Evolutionary conservation across 2,329 filamentous ascomycete genomes (phyloP).

Genomic region (Rutstroemia sp.): DNA sequence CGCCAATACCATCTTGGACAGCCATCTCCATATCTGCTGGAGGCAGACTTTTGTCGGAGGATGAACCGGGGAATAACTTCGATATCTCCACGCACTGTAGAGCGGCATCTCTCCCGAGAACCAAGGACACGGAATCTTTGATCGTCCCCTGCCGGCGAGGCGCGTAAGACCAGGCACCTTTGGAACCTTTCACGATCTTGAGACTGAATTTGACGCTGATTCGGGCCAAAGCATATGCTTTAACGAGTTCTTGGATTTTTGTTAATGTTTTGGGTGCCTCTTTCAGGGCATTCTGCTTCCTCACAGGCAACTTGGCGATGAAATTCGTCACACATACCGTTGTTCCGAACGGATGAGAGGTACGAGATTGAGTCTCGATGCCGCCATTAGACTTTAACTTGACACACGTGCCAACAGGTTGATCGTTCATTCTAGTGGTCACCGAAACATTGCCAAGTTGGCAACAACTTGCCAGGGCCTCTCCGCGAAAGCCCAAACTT

Average conservation of each 20-base stretch:
- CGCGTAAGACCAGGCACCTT: conserved; percentile 54
- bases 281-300: conserved; percentile 50
- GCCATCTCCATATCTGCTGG: neutral
- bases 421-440: conserved; percentile 55
- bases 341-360: conserved; percentile 57
- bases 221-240: conserved; percentile 59
- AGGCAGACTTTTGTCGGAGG: neutral
- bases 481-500: conserved; percentile 69
- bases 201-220: conserved; percentile 54
- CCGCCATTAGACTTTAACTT: conserved; percentile 35
- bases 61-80: conserved; percentile 17
- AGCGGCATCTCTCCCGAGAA: conserved; percentile 51
- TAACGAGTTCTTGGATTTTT: conserved; percentile 52
- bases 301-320: conserved; percentile 55
- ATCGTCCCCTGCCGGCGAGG: conserved; percentile 42
- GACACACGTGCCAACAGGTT: conserved; percentile 49
- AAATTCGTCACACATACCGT: conserved; percentile 54
- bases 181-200: conserved; percentile 45
- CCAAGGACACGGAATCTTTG: conserved; percentile 52
- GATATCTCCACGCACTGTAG: conserved; percentile 43
- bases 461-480: conserved; percentile 61
- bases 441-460: conserved; percentile 52
- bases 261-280: conserved; percentile 48
- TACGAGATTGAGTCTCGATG: conserved; percentile 30
- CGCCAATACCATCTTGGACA: neutral